Base-by-base conservation (phyloP, 805 yeast genomes). In the Wickerhamiella azyma region DNA sequence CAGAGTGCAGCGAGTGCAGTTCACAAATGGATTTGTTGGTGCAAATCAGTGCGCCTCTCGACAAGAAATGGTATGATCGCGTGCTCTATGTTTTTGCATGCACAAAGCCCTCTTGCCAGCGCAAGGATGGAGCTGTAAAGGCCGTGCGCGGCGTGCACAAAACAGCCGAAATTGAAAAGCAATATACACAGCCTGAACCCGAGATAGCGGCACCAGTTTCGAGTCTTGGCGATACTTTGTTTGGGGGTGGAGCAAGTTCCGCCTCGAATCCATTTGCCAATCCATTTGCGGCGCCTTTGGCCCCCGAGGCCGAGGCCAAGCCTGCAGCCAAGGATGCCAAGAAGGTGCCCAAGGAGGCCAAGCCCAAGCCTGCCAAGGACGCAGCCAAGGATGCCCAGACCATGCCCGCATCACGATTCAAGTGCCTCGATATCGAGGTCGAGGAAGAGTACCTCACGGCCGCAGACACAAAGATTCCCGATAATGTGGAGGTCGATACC, bases 11-110 rank as follows among this genome's bases (percentile, higher is more conserved):
- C 41, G 72, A 71, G 45, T 92, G 98, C 65, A 64, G 63, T 1
- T 60, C 67, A 9, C 64, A 68, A 13, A 71, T 85, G 79, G 75
- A 81, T 11, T 63, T 89, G 39, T 66, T 88, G 26, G 62, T 80
- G 1, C 97, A 92, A 59, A 81, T 89, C 1, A 81, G 72, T 62
- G 81, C 94, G 0, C 94, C 94, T 1, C 62, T 88, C 37, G 84
- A 78, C 29, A 72, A 72, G 30, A 69, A 79, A 9, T 30, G 29
- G 41, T 67, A 76, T 37, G 85, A 88, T 58, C 74, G 98, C 49
- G 77, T 77, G 2, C 62, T 92, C 14, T 92, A 89, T 57, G 70
- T 92, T 0, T 83, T 89, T 59, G 76, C 78, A 1, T 92, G 98
- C 63, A 58, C 66, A 14, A 72, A 74, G 38, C 66, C 75, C 18